Evolutionary conservation across 2,329 filamentous ascomycete genomes (phyloP), one percentile per base, ranked within the genome.

Genomic region (Paraphoma chrysanthemicola): DNA sequence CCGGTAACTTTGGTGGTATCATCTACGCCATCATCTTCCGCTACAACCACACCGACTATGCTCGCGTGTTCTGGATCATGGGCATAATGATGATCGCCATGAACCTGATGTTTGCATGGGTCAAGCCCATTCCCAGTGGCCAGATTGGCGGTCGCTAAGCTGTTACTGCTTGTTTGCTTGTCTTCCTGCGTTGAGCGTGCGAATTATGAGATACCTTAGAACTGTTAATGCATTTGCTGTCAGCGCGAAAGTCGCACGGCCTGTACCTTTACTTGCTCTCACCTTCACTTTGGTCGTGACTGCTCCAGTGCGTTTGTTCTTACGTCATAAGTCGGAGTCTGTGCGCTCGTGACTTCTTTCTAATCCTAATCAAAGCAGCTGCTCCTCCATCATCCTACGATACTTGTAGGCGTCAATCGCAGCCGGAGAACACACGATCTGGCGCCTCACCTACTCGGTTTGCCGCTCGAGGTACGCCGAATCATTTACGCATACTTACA

Each of bases 1-100:
- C 85, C 8, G 93, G 93, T 1, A 97, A 97, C 69, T 76, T 97
- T 9, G 93, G 93, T 4, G 93, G 93, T 11, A 87, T 97, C 49
- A 76, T 96, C 47, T 96, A 95, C 69, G 90, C 92, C 17, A 86
- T 96, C 71, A 86, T 92, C 70, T 96, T 94, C 82, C 83, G 92
- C 48, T 95, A 93, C 77, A 81, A 85, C 47, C 87, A 86, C 5
- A 85, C 79, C 1, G 78, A 89, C 69, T 96, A 93, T 70, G 86
- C 82, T 10, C 87, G 83, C 73, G 86, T 86, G 0, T 86, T 96
- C 60, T 95, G 91, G 91, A 89, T 96, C 56, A 92, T 94, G 69
- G 93, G 93, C 3, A 80, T 88, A 39, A 88, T 96, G 17, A 86
- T 86, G 62, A 86, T 96, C 57, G 88, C 68, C 0, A 77, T 94